Evolutionary conservation across 139 green algal genomes (phyloP).

Genomic region (Auxenochlorella protothecoides): DNA sequence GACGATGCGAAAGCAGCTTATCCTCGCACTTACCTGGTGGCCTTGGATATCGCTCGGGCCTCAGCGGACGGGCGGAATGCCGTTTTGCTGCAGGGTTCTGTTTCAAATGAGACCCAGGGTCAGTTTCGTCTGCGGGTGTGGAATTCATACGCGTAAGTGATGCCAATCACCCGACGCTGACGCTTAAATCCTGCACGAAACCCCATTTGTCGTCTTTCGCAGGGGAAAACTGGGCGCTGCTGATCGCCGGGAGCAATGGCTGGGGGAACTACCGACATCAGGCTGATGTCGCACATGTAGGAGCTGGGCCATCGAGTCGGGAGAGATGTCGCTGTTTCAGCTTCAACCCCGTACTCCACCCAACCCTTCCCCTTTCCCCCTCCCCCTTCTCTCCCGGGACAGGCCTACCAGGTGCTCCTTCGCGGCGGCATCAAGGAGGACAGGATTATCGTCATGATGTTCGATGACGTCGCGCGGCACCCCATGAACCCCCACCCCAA

Average conservation of each 20-base stretch:
- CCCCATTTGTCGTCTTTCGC: constrained; percentile 1
- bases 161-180: not conserved
- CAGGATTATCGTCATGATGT: constrained; percentile 49
- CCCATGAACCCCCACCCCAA: constrained; percentile 67
- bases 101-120: too few species aligned
- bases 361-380: too few species aligned
- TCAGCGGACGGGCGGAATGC: too few species aligned
- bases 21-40: too few species aligned
- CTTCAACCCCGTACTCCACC: too few species aligned
- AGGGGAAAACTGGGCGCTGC: constrained; percentile 71
- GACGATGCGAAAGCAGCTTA: too few species aligned
- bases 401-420: constrained; percentile 69
- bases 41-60: too few species aligned
- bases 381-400: constrained; percentile 2
- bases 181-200: not conserved
- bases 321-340: too few species aligned
- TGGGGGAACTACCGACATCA: constrained; percentile 91
- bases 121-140: too few species aligned
- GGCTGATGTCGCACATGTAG: constrained; percentile 56
- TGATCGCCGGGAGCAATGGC: constrained; percentile 74
- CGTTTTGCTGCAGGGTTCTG: too few species aligned
- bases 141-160: too few species aligned
- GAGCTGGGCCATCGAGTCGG: not conserved
- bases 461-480: constrained; percentile 79
- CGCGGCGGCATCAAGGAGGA: constrained; percentile 36